A percentile compares a stretch with the other conserved stretches of the same genome.
These are phyloP conservation scores for Coccinonectria pachysandricola DNA, from an alignment of 2,329 filamentous ascomycete genomes.

Conservation along the genomic window DNA sequence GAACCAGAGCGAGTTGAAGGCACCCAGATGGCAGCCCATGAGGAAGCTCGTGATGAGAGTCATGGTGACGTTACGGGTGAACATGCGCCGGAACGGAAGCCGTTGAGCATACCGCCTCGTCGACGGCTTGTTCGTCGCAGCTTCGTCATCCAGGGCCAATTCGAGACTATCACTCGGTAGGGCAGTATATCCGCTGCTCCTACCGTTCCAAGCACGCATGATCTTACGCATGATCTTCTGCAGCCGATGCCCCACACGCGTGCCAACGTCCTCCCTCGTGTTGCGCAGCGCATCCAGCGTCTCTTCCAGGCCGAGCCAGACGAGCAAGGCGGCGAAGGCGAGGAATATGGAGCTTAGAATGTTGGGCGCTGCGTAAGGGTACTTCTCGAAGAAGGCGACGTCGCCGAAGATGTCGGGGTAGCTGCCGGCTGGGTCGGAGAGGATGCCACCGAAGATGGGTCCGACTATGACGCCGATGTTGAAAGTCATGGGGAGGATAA, in stretches of 20 bases:
- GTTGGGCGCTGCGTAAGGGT: slow-evolving; percentile 46
- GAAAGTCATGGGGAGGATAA: slow-evolving; percentile 62
- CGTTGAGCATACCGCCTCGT: slow-evolving; percentile 34
- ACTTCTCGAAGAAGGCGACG: slow-evolving; percentile 34
- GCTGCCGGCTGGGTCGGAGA: slow-evolving; percentile 56
- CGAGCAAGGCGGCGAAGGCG: slow-evolving; percentile 29
- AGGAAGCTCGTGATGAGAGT: slow-evolving; percentile 57
- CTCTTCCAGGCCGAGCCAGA: slow-evolving; percentile 44
- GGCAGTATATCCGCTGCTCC: slow-evolving; percentile 12
- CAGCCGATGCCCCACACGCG: slow-evolving; percentile 29
- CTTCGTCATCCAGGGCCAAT: slow-evolving; percentile 4
- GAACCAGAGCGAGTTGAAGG: slow-evolving; percentile 68
- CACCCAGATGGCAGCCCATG: slow-evolving; percentile 61
- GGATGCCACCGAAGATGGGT: slow-evolving; percentile 55
- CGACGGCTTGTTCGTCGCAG: slow-evolving; percentile 2
- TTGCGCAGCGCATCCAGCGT: slow-evolving; percentile 37
- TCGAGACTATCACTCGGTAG: slow-evolving; percentile 16
- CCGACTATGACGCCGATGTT: slow-evolving; percentile 67
- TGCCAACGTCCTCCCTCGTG: slow-evolving; percentile 30
- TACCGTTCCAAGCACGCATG: slow-evolving; percentile 7
- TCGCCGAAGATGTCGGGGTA: slow-evolving; percentile 41
- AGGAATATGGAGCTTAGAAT: slow-evolving; percentile 41
- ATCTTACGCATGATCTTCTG: slow-evolving; percentile 17
- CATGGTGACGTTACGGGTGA: slow-evolving; percentile 42
- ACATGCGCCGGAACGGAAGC: slow-evolving; percentile 43